Evolutionary conservation across 2,329 filamentous ascomycete genomes (phyloP).

Genomic region (Fusarium sp.): DNA sequence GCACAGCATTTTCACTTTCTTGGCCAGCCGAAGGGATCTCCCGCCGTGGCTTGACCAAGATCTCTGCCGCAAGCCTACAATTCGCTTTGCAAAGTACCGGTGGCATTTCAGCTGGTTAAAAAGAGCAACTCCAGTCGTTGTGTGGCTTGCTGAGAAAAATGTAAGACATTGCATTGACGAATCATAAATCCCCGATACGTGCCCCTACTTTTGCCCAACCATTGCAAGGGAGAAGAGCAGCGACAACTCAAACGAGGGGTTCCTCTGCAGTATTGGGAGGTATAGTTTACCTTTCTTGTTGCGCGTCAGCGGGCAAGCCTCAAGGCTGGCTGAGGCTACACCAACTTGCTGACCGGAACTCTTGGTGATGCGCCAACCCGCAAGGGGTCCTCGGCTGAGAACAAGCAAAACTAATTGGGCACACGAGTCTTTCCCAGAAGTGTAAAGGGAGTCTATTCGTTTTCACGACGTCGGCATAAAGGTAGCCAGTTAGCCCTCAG

Average conservation of each 20-base stretch:
- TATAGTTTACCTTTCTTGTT: slow-evolving; percentile 4
- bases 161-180: slow-evolving; percentile 9
- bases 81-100: neutral
- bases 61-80: neutral
- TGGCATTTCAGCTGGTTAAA: neutral
- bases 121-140: neutral
- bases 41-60: neutral
- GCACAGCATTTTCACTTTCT: slow-evolving; percentile 3
- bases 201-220: slow-evolving; percentile 10
- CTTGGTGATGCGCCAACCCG: neutral
- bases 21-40: neutral
- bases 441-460: neutral
- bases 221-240: neutral
- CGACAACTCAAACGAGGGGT: neutral
- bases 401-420: neutral
- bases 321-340: slow-evolving; percentile 11
- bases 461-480: slow-evolving; percentile 19
- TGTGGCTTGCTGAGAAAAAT: slow-evolving; percentile 37
- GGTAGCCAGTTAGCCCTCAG: slow-evolving; percentile 22
- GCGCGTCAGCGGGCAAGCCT: neutral
- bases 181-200: slow-evolving; percentile 20
- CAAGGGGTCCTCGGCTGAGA: neutral
- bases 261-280: neutral
- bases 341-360: slow-evolving; percentile 2
- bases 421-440: neutral